A percentile compares a stretch with the other conserved stretches of the same genome.
Evolutionary conservation across 257 asterid genomes (phyloP).

Genomic region (Haberlea rhodopensis): DNA sequence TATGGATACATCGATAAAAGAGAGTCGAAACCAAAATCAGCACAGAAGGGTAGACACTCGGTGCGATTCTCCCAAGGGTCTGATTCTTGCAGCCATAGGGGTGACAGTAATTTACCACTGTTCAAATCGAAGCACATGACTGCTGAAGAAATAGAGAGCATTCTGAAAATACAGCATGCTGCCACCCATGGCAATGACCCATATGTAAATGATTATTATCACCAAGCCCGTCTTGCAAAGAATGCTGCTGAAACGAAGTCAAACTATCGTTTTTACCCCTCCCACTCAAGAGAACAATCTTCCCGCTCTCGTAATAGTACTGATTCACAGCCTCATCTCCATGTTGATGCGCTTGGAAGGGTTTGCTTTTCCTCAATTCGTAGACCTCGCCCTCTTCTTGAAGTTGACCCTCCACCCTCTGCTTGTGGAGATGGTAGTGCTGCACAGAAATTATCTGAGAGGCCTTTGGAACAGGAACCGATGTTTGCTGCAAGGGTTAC

Average conservation of each 20-base stretch:
- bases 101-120: conserved; percentile 23
- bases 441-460: conserved; percentile 26
- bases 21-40: conserved; percentile 27
- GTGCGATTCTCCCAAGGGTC: conserved; percentile 25
- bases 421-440: conserved; percentile 18
- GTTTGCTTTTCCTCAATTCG: conserved; percentile 34
- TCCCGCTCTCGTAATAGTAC: conserved; percentile 27
- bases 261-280: conserved; percentile 30
- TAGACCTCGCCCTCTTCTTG: conserved; percentile 38
- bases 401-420: conserved; percentile 30
- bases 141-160: conserved; percentile 33
- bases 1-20: conserved; percentile 26
- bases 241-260: conserved; percentile 24
- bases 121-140: conserved; percentile 38
- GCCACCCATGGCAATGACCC: conserved; percentile 34
- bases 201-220: conserved; percentile 35
- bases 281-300: conserved; percentile 24
- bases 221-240: conserved; percentile 34
- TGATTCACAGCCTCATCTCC: conserved; percentile 33
- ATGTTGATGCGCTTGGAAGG: conserved; percentile 35
- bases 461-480: conserved; percentile 36
- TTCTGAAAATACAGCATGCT: conserved; percentile 34
- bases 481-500: conserved; percentile 38
- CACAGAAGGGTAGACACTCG: conserved; percentile 25
- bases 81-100: conserved; percentile 28